Base-by-base conservation (phyloP, 108 stramenopile species). In the Cyclotella distinguenda region DNA sequence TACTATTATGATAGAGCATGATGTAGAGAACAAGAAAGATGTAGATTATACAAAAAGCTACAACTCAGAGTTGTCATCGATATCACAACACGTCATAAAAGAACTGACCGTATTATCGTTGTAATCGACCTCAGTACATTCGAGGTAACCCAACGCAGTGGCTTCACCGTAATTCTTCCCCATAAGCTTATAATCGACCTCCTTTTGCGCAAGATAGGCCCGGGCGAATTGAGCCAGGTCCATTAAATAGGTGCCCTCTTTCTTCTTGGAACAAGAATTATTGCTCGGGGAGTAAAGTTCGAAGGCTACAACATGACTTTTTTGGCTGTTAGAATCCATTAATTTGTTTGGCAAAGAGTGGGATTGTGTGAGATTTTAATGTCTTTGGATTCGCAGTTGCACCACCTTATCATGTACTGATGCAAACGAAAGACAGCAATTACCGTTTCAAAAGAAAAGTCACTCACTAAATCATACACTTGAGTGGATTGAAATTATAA, bases 401-500 rank as follows among this genome's bases (percentile, higher is more conserved):
- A 38, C 8, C 12, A 38, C 10, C 10, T 12, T 10, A 38, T 10
- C 8, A 38, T 8, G 12, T 8, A 38, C 12, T 12, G 38, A 26
- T 19, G 28, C 25, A 8, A 26, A 54, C 19, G n/a, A 44, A 22
- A 11, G 38, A 12, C 38, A 38, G 38, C 38, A 38, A 38, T 38
- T 38, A 38, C 38, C 8, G 8, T 10, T 38, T 38, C 12, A 38
- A 10, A 6, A n/a, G 47, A 16, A 19, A 48, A 48, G 16, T 27
- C 12, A 71, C 78, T 79, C 38, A 79, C 78, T 54, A 32, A 32
- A 57, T n/a, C 38, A 79, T 44, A 36, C 78, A 79, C 54, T 60
- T 48, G 50, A 45, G 62, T 16, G 78, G 67, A 18, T 30, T 27
- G 8, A 79, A 42, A 39, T 43, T 40, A 49, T 74, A 74, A 43